These are phyloP conservation scores for Alternaria consortialis DNA, from an alignment of 2,329 filamentous ascomycete genomes.

Conservation along the genomic window DNA sequence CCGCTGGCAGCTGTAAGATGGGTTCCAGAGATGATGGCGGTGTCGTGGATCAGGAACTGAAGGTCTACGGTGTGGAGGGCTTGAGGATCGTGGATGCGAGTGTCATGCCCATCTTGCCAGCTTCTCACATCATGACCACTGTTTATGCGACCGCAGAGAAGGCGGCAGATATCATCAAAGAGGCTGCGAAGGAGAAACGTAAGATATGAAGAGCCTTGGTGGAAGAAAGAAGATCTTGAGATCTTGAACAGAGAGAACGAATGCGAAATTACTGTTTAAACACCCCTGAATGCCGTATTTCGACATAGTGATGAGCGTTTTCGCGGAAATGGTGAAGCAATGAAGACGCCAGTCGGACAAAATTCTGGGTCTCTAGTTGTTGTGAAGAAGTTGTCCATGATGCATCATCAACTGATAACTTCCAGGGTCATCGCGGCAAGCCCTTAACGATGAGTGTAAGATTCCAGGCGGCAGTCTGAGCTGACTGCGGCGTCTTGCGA, in stretches of 20 bases:
- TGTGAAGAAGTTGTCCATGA: neutral
- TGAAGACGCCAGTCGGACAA: neutral
- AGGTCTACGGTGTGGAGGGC: conserved; percentile 37
- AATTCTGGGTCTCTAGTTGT: neutral
- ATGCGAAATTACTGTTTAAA: neutral
- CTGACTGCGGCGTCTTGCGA: neutral
- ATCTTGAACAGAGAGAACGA: neutral
- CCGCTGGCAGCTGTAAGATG: conserved; percentile 39
- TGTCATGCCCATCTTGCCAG: conserved; percentile 30
- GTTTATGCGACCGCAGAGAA: conserved; percentile 32
- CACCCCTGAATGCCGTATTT: neutral
- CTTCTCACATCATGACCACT: conserved; percentile 31
- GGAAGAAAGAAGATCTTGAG: neutral
- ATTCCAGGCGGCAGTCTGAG: neutral
- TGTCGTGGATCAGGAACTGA: conserved; percentile 37
- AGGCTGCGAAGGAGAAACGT: neutral
- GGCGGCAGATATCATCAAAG: conserved; percentile 25
- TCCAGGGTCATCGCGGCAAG: neutral
- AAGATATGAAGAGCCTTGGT: neutral
- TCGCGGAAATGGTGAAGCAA: neutral
- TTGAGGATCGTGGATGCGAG: conserved; percentile 32
- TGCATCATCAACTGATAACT: neutral
- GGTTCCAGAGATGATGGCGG: conserved; percentile 37
- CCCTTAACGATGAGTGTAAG: neutral
- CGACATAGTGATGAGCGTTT: neutral